A percentile compares a stretch with the other conserved stretches of the same genome.
These are phyloP conservation scores for Lachancea sp. DNA, from an alignment of 805 yeast genomes.

Conservation along the genomic window DNA sequence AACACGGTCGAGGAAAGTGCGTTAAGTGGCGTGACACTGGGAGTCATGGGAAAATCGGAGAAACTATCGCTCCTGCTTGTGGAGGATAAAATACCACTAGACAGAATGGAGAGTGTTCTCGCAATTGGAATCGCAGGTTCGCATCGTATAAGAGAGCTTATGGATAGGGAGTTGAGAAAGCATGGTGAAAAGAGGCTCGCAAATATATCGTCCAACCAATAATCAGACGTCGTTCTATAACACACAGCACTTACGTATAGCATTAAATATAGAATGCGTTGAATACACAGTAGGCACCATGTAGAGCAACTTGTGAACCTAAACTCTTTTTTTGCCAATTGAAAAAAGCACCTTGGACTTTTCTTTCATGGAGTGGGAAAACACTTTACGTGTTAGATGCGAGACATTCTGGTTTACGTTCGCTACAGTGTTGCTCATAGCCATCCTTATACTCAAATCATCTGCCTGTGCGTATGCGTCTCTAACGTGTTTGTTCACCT, in stretches of 20 bases:
- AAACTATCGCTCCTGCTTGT: conserved; percentile 69
- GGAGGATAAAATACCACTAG: conserved; percentile 83
- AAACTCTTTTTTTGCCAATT: conserved; percentile 47
- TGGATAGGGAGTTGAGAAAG: conserved; percentile 78
- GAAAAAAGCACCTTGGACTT: conserved; percentile 47
- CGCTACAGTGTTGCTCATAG: conserved; percentile 37
- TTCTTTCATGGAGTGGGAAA: conserved; percentile 47
- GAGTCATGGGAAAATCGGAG: conserved; percentile 75
- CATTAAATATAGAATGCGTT: too few relatives aligned
- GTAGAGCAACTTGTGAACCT: not conserved
- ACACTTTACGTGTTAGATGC: conserved; percentile 44
- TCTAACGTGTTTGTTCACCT: conserved; percentile 46
- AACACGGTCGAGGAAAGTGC: conserved; percentile 79
- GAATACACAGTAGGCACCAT: too few relatives aligned
- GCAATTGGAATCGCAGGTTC: conserved; percentile 85
- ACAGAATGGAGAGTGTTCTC: conserved; percentile 64
- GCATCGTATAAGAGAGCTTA: conserved; percentile 69
- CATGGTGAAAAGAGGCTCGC: conserved; percentile 59
- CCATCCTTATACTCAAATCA: conserved; percentile 34
- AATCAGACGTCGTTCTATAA: too few relatives aligned
- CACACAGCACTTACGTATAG: too few relatives aligned
- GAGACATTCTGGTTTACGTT: conserved; percentile 43
- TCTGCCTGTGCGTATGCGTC: conserved; percentile 63
- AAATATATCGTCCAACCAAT: conserved; percentile 28
- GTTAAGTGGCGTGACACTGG: conserved; percentile 73